These are phyloP conservation scores for Aulographum hederae DNA, from an alignment of 2,329 filamentous ascomycete species.

Conservation along the genomic window DNA sequence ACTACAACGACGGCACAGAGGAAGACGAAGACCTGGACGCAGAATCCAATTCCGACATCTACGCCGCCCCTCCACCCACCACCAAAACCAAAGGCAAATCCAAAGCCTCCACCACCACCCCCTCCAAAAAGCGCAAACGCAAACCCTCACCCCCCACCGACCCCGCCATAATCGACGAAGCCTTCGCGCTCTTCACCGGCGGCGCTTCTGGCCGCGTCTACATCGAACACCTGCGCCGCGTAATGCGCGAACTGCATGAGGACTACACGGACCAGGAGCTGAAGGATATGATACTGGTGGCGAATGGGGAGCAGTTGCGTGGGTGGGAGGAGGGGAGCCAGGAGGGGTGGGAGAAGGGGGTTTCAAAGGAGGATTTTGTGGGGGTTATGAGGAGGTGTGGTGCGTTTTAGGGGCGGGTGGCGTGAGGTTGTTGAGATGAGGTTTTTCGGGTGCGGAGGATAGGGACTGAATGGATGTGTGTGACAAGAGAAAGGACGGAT, in stretches of 20 bases:
- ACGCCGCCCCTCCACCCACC: neutral
- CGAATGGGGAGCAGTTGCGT: slow-evolving; percentile 48
- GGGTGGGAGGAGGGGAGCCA: neutral
- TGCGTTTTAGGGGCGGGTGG: no score
- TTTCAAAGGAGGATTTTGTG: slow-evolving; percentile 5
- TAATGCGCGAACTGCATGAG: slow-evolving; percentile 69
- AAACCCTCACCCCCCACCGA: slow-evolving; percentile 24
- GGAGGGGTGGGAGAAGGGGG: slow-evolving; percentile 3
- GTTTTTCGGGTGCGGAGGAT: no score
- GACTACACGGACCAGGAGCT: slow-evolving; percentile 68
- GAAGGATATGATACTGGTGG: slow-evolving; percentile 88
- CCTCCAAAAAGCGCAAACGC: neutral
- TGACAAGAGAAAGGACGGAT: no score
- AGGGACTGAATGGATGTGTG: no score
- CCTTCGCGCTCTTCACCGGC: slow-evolving; percentile 62
- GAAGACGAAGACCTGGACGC: slow-evolving; percentile 24
- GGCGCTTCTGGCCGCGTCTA: slow-evolving; percentile 50
- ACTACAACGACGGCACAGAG: slow-evolving; percentile 6
- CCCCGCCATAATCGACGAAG: slow-evolving; percentile 58
- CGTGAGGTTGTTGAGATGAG: no score
- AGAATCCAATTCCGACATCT: slow-evolving; percentile 16
- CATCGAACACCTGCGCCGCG: slow-evolving; percentile 55
- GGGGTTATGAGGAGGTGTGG: slow-evolving; percentile 5
- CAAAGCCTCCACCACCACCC: neutral
- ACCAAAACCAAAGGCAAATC: neutral